Evolutionary conservation across 805 yeast genomes (phyloP).

Genomic region (Saturnispora quitensis): DNA sequence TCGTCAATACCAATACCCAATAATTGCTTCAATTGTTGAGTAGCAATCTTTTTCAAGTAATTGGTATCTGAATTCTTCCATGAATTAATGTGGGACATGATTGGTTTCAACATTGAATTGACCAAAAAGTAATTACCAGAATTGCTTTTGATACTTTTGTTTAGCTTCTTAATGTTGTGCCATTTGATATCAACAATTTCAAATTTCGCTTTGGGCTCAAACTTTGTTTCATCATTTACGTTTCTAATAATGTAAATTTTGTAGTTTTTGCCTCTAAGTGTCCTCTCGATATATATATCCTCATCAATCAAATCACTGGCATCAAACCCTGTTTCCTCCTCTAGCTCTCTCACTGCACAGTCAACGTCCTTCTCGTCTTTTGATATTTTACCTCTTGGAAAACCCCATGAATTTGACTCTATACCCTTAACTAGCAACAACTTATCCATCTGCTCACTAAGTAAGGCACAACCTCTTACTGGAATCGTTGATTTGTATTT

Average conservation of each 20-base stretch:
- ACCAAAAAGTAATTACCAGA: constrained; percentile 35
- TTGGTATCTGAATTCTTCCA: constrained; percentile 44
- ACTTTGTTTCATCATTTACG: constrained; percentile 67
- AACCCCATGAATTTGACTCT: constrained; percentile 78
- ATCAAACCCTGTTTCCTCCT: constrained; percentile 92
- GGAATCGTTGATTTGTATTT: constrained; percentile 86
- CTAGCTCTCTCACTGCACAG: constrained; percentile 87
- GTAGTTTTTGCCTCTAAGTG: constrained; percentile 74
- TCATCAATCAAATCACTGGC: constrained; percentile 58
- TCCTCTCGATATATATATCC: constrained; percentile 70
- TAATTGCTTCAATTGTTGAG: constrained; percentile 51
- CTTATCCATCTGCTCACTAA: constrained; percentile 62
- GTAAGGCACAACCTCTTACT: constrained; percentile 89
- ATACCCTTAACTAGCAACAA: constrained; percentile 76
- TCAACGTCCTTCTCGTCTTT: constrained; percentile 82
- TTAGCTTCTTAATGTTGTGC: constrained; percentile 47
- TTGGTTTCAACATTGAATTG: constrained; percentile 40
- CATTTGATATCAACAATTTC: constrained; percentile 83
- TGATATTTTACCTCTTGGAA: constrained; percentile 94
- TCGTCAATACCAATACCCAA: constrained; percentile 39
- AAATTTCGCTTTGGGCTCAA: constrained; percentile 75
- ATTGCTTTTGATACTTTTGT: constrained; percentile 27
- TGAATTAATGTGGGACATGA: constrained; percentile 46
- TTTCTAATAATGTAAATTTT: constrained; percentile 70
- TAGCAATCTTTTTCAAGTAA: constrained; percentile 54